These are phyloP conservation scores for baker's yeast (Saccharomyces cerevisiae) DNA, from an alignment of 805 yeast species.

Conservation along the genomic window DNA sequence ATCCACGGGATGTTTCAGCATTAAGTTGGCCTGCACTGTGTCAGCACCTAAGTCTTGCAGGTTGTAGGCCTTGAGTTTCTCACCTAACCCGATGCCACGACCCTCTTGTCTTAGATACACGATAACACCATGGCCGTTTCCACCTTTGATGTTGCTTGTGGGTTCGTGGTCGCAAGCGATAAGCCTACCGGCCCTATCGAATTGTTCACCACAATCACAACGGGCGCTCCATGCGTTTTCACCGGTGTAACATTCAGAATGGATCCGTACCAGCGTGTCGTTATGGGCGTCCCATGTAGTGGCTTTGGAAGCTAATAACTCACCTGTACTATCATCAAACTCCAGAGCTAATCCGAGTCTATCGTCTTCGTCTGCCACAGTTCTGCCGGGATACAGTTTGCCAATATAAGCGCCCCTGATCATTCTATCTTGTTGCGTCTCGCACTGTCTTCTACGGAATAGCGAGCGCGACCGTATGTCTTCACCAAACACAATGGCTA, in stretches of 20 bases:
- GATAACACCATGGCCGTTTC: conserved; percentile 82
- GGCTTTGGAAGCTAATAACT: conserved; percentile 11
- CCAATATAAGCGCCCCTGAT: conserved; percentile 98
- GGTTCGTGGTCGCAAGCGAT: conserved; percentile 41
- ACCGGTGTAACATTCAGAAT: conserved; percentile 96
- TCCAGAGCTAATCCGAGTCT: conserved; percentile 31
- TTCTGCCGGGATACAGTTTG: conserved; percentile 77
- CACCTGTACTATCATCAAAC: conserved; percentile 36
- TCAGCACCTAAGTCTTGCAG: conserved; percentile 97
- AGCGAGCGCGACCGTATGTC: conserved; percentile 72
- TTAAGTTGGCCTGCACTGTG: conserved; percentile 89
- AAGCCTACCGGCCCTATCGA: conserved; percentile 91
- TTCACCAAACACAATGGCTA: conserved; percentile 95
- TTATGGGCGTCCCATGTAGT: conserved; percentile 26
- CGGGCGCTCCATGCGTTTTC: conserved; percentile 99
- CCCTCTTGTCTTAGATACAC: conserved; percentile 97
- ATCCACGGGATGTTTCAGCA: conserved; percentile 95
- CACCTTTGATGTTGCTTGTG: conserved; percentile 37
- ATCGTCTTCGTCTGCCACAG: conserved; percentile 55
- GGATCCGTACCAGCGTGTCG: conserved; percentile 71
- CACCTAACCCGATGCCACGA: conserved; percentile 97
- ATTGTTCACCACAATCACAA: conserved; percentile 98
- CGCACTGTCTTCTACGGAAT: conserved; percentile 53
- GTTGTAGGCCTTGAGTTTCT: conserved; percentile 91
- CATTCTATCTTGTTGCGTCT: conserved; percentile 89